Evolutionary conservation across 345 rosid species (phyloP).

Genomic region (Melaleuca quinquenervia): DNA sequence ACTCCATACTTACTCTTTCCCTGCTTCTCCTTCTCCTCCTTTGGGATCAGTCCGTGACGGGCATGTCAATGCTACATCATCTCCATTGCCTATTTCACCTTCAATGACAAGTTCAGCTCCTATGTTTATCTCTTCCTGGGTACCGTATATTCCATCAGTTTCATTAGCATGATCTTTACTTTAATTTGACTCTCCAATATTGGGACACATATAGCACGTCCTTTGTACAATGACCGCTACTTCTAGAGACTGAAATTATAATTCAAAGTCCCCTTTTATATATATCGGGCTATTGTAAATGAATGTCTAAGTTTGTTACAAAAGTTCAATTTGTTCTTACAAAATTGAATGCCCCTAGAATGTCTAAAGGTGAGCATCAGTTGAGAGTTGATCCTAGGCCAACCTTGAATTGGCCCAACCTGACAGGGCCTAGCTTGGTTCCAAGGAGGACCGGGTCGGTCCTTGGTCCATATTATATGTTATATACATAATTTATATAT

Average conservation of each 20-base stretch:
- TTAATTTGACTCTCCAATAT: background rate
- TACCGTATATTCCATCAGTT: background rate
- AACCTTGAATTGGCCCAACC: too few species aligned
- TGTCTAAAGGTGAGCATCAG: too few species aligned
- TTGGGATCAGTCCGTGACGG: background rate
- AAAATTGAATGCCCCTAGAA: too few species aligned
- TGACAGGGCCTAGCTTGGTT: too few species aligned
- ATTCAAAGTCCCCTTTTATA: background rate
- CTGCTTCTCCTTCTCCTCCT: background rate
- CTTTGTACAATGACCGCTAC: background rate
- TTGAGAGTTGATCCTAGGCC: too few species aligned
- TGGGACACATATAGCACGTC: background rate
- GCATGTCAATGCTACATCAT: too few species aligned
- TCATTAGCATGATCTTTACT: background rate
- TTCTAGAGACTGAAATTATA: background rate
- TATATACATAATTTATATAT: too few species aligned
- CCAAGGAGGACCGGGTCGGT: too few species aligned
- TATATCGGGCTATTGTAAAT: background rate
- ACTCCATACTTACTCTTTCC: background rate
- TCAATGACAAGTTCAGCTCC: too few species aligned
- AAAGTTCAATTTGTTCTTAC: too few species aligned
- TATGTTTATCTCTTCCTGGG: background rate
- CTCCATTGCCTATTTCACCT: too few species aligned
- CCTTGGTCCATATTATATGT: too few species aligned
- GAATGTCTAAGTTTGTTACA: background rate